These are phyloP conservation scores for Carpinus viminea DNA, from an alignment of 306 rosid genomes.

Conservation along the genomic window DNA sequence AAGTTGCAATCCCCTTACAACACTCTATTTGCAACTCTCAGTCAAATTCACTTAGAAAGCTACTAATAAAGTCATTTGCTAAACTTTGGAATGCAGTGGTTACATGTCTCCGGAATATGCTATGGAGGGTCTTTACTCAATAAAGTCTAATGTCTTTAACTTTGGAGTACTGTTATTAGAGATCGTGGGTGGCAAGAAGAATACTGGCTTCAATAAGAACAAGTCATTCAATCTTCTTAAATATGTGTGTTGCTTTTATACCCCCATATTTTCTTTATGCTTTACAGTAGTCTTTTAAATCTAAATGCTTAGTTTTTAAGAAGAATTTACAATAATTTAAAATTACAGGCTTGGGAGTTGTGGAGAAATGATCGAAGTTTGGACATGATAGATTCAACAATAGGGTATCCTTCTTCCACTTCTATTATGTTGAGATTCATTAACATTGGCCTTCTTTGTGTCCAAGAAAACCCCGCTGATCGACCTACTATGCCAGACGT, in stretches of 20 bases:
- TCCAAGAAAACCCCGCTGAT: background rate
- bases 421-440: background rate
- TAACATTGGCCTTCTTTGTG: background rate
- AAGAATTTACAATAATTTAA: background rate
- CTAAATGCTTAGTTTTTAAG: too few relatives aligned
- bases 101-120: background rate
- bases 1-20: too few relatives aligned
- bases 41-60: background rate
- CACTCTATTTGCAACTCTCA: too few relatives aligned
- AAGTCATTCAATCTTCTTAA: background rate
- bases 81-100: background rate
- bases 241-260: background rate
- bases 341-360: constrained; percentile 1
- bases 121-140: background rate
- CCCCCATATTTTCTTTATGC: background rate
- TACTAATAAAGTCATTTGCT: background rate
- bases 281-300: too few relatives aligned
- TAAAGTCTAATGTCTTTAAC: background rate
- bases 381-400: background rate
- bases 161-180: background rate
- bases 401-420: background rate
- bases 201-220: background rate
- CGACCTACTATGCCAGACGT: background rate
- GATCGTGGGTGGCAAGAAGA: background rate
- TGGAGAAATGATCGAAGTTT: background rate